Percentiles rank a stretch among this genome's conserved stretches.
Evolutionary conservation across 1,284 basidiomycete genomes (phyloP).

Genomic region (Apiotrichum laibachii): DNA sequence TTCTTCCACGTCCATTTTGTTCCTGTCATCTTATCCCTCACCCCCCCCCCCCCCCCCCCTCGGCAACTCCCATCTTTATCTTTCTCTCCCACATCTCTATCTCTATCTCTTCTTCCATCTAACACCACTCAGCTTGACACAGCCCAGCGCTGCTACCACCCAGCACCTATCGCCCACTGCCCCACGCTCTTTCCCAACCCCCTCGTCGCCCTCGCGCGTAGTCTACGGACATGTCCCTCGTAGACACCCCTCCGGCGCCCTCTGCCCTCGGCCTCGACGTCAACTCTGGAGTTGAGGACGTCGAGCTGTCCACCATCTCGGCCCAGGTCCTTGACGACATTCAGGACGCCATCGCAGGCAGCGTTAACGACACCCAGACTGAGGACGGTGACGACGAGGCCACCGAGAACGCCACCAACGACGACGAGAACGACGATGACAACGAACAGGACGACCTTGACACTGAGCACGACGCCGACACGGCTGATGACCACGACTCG

Average conservation of each 20-base stretch:
- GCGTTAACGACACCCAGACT: neutral
- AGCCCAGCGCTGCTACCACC: neutral
- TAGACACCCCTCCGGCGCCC: neutral
- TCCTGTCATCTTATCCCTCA: too few species aligned
- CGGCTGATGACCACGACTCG: constrained; percentile 5
- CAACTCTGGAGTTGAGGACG: constrained; percentile 37
- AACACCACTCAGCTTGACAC: too few species aligned
- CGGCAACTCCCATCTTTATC: too few species aligned
- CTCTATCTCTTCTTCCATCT: too few species aligned
- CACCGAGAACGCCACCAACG: neutral
- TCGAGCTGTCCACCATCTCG: neutral
- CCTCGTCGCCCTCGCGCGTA: neutral
- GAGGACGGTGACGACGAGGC: neutral
- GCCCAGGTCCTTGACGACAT: constrained; percentile 4
- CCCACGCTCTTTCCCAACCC: neutral
- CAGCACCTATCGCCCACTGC: neutral
- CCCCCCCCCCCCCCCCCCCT: too few species aligned
- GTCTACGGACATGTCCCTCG: constrained; percentile 1
- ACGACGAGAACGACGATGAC: neutral
- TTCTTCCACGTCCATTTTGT: too few species aligned
- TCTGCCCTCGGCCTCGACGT: constrained; percentile 1
- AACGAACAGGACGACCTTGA: constrained; percentile 3
- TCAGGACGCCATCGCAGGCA: neutral
- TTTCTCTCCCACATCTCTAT: too few species aligned
- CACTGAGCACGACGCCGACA: neutral